phyloP scores from a whole-genome alignment of 768 basidiomycete species.

The Mycena galopus region DNA sequence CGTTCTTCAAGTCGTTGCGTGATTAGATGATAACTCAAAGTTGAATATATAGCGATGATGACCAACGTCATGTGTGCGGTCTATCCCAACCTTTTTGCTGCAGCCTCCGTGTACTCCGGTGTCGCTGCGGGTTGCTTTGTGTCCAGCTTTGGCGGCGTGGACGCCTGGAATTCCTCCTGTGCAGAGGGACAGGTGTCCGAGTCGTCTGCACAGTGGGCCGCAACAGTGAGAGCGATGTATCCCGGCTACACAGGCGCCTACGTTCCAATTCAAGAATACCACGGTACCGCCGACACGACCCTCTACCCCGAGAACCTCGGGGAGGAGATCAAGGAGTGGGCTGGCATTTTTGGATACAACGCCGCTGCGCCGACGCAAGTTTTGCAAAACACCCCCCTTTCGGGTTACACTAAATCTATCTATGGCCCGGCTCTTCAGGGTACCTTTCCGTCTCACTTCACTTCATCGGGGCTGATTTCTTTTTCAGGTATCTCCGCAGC shows the following conservation, averaged over 20 bases:
- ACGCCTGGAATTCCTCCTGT: conserved; percentile 63
- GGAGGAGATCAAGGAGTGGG: conserved; percentile 70
- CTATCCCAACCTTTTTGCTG: conserved; percentile 67
- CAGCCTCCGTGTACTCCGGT: conserved; percentile 63
- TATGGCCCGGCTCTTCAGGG: conserved; percentile 66
- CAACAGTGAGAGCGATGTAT: conserved; percentile 58
- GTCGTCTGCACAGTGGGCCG: conserved; percentile 63
- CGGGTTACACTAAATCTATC: conserved; percentile 62
- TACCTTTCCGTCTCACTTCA: neutral
- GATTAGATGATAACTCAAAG: neutral
- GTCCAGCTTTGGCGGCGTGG: conserved; percentile 49
- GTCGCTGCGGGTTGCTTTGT: conserved; percentile 67
- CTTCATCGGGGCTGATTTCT: neutral
- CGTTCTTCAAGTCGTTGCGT: no score
- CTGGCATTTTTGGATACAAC: conserved; percentile 63
- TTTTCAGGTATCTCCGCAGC: conserved; percentile 52
- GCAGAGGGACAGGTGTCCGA: conserved; percentile 56
- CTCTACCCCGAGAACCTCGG: conserved; percentile 64
- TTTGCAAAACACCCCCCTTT: conserved; percentile 54
- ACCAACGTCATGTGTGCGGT: conserved; percentile 67
- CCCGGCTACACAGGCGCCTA: conserved; percentile 65
- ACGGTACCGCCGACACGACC: conserved; percentile 66
- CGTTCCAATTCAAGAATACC: conserved; percentile 67
- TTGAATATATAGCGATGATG: conserved; percentile 65
- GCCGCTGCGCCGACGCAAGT: conserved; percentile 51